Evolutionary conservation across 495 filamentous ascomycete genomes (phyloP), one percentile per base, ranked within the genome.

Genomic region (Aspergillus leporis): DNA sequence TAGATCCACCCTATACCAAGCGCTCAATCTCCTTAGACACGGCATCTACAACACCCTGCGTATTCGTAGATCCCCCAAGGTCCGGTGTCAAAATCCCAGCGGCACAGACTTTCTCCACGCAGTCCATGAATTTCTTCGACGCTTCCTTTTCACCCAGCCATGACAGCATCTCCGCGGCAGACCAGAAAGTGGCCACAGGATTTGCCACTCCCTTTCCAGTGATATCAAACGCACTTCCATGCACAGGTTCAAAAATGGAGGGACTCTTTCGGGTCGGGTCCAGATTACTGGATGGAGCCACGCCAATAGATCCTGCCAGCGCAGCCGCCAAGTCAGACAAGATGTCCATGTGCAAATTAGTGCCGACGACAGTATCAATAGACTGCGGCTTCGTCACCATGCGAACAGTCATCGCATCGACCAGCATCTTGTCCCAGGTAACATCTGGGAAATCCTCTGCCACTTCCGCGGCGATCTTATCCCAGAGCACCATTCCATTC

Each of bases 151-250:
- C 75, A 1, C 85, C 85, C 34, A 90, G 59, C 86, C 85, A 89
- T 5, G 74, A 70, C 31, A 89, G 75, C 87, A 89, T 90, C 69
- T 89, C 86, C 0, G 83, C 81, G 5, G 80, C 83, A 1, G 82
- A 85, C 87, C 86, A 89, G 63, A 90, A 85, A 1, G 86, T 87
- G 5, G 80, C 88, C 1, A 90, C 80, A 0, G 88, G 87, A 66
- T 91, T 91, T 5, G 88, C 88, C 30, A 89, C 75, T 0, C 86
- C 87, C 69, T 86, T 86, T 0, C 87, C 88, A 4, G 85, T 84
- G 51, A 91, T 90, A 61, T 90, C 88, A 13, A 87, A 87, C 1
- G 85, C 85, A 40, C 78, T 82, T 0, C 86, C 85, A 61, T 88
- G 85, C 32, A 88, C 86, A 0, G 85, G 85, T 74, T 87, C 85